phyloP scores from a whole-genome alignment of 2,329 filamentous ascomycete species.

The Cercospora sp. region DNA sequence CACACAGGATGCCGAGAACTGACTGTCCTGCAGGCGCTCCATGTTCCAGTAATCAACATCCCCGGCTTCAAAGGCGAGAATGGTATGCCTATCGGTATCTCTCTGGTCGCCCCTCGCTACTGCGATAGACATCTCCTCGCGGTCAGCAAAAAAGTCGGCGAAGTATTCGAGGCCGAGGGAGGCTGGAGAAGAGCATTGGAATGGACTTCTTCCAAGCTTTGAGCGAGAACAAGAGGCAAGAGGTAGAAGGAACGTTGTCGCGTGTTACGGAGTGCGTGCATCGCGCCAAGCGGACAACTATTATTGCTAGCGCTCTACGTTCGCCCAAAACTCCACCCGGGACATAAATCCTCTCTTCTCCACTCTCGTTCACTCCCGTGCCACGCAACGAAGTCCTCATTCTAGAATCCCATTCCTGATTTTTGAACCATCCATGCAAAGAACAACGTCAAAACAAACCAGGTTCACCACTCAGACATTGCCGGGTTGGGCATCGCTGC shows the following conservation, averaged over 20 bases:
- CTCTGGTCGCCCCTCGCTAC: constrained; percentile 52
- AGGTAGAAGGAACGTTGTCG: neutral
- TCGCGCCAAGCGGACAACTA: neutral
- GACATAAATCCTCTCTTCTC: neutral
- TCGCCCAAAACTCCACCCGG: neutral
- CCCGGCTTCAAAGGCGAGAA: constrained; percentile 61
- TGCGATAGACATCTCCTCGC: constrained; percentile 46
- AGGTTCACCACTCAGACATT: neutral
- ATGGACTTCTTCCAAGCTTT: neutral
- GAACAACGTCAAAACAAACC: neutral
- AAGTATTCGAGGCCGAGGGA: constrained; percentile 34
- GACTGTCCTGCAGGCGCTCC: constrained; percentile 42
- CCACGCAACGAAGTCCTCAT: neutral
- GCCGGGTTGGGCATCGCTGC: neutral
- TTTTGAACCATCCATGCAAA: neutral
- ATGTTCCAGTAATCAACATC: constrained; percentile 63
- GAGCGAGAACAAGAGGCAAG: neutral
- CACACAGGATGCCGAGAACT: neutral
- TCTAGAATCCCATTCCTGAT: neutral
- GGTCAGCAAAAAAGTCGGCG: constrained; percentile 45
- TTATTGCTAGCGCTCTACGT: neutral
- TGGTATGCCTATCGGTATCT: constrained; percentile 61
- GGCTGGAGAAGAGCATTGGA: neutral
- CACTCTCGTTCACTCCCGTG: neutral
- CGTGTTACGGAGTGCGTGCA: too few species aligned